Percentiles rank a stretch among this genome's conserved stretches.
Conservation (phyloP, 2,329 filamentous ascomycete genomes). For the Fusarium marasasianum region DNA sequence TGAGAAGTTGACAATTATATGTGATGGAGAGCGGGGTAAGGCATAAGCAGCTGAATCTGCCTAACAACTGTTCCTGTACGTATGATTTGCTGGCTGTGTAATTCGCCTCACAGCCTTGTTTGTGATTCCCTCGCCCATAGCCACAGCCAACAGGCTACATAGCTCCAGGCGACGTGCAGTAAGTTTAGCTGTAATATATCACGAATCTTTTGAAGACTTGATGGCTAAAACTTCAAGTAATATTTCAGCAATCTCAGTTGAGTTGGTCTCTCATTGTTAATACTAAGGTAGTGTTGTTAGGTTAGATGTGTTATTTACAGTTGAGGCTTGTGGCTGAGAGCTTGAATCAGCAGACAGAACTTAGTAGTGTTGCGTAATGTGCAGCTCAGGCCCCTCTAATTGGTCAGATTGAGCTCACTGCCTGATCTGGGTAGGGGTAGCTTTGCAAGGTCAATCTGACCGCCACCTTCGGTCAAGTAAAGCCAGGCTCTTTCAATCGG, state of each 20-base stretch:
- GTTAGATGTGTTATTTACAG: too few relatives aligned
- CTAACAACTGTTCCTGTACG: rapidly evolving
- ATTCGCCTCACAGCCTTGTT: neutral
- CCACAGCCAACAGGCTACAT: neutral
- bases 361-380: too few relatives aligned
- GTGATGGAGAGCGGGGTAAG: neutral
- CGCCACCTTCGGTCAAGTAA: neutral
- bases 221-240: rapidly evolving
- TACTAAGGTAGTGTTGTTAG: neutral
- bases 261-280: neutral
- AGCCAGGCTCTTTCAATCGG: neutral
- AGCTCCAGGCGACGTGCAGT: neutral
- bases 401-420: neutral
- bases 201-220: rapidly evolving
- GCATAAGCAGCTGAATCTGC: neutral
- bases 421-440: neutral
- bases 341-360: too few relatives aligned
- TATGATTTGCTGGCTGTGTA: neutral
- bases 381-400: neutral
- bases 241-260: rapidly evolving
- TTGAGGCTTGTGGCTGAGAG: too few relatives aligned
- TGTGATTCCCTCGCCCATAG: neutral
- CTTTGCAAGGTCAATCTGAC: neutral
- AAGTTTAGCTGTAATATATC: neutral
- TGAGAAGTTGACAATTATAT: neutral